Conservation (phyloP, 352 stramenopile species). For the Phytopythium helicoides region DNA sequence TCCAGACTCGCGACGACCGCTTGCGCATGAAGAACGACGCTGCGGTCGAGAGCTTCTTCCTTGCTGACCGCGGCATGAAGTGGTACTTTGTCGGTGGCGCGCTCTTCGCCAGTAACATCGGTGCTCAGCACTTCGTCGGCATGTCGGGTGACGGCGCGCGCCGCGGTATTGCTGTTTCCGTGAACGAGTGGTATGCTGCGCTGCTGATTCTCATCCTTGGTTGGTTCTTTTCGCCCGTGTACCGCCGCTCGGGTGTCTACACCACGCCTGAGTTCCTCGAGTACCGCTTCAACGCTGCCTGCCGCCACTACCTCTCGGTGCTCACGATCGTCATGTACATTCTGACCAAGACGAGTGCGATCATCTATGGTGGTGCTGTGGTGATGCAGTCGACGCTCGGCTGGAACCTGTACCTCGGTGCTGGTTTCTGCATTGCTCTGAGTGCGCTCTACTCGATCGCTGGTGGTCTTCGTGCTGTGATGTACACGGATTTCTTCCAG, state of each 20-base stretch:
- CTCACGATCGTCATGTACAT: constrained; percentile 68
- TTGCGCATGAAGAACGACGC: no score
- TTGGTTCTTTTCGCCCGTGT: constrained; percentile 66
- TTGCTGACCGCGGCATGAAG: constrained; percentile 11
- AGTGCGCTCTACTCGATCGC: constrained; percentile 61
- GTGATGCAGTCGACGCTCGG: constrained; percentile 58
- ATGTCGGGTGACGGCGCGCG: constrained; percentile 61
- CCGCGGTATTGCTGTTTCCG: constrained; percentile 53
- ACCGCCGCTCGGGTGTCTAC: constrained; percentile 52
- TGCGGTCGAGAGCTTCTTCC: no score
- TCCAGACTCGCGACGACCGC: no score
- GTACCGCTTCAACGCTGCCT: constrained; percentile 44
- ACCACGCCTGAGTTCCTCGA: constrained; percentile 53
- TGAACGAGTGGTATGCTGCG: constrained; percentile 66
- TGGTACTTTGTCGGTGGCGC: constrained; percentile 58
- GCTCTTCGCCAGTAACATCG: constrained; percentile 69
- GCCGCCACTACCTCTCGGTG: constrained; percentile 56
- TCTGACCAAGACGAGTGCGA: constrained; percentile 64
- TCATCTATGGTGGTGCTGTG: constrained; percentile 63
- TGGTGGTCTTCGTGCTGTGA: constrained; percentile 57
- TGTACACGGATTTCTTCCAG: constrained; percentile 73
- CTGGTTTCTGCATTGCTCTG: constrained; percentile 44
- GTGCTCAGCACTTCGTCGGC: constrained; percentile 66
- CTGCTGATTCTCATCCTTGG: constrained; percentile 54
- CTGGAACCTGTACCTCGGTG: constrained; percentile 56